Conservation (phyloP, 805 yeast genomes). For the Barnettozyma salicaria region DNA sequence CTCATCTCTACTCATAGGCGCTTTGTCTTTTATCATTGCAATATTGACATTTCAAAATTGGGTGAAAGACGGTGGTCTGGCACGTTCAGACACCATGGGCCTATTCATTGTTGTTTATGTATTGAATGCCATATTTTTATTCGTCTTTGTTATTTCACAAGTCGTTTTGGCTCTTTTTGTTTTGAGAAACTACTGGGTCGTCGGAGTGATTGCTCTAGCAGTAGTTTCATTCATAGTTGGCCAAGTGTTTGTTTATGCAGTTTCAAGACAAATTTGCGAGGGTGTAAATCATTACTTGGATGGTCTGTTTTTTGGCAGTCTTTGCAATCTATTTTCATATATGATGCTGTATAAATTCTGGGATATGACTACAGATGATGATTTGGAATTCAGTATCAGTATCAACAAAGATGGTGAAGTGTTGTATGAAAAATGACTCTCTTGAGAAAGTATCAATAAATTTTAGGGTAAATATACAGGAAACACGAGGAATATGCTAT, state of each 20-base stretch:
- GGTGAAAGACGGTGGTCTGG: slow-evolving; percentile 39
- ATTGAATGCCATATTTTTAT: slow-evolving; percentile 60
- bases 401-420: slow-evolving; percentile 38
- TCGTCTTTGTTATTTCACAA: slow-evolving; percentile 62
- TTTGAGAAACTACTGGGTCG: slow-evolving; percentile 77
- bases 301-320: slow-evolving; percentile 79
- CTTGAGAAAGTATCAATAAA: not conserved
- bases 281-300: slow-evolving; percentile 81
- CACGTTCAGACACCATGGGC: slow-evolving; percentile 51
- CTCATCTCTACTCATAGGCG: slow-evolving; percentile 51
- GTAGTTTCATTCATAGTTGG: slow-evolving; percentile 72
- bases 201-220: slow-evolving; percentile 75
- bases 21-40: slow-evolving; percentile 59
- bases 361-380: slow-evolving; percentile 94
- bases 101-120: slow-evolving; percentile 68
- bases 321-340: slow-evolving; percentile 71
- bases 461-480: too few relatives aligned
- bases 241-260: slow-evolving; percentile 68
- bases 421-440: slow-evolving; percentile 12
- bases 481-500: too few relatives aligned
- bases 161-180: slow-evolving; percentile 59
- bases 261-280: slow-evolving; percentile 61
- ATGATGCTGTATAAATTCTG: slow-evolving; percentile 97
- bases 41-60: slow-evolving; percentile 69
- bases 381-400: slow-evolving; percentile 82